Evolutionary conservation across 805 yeast genomes (phyloP).

Genomic region (Metschnikowia matae): DNA sequence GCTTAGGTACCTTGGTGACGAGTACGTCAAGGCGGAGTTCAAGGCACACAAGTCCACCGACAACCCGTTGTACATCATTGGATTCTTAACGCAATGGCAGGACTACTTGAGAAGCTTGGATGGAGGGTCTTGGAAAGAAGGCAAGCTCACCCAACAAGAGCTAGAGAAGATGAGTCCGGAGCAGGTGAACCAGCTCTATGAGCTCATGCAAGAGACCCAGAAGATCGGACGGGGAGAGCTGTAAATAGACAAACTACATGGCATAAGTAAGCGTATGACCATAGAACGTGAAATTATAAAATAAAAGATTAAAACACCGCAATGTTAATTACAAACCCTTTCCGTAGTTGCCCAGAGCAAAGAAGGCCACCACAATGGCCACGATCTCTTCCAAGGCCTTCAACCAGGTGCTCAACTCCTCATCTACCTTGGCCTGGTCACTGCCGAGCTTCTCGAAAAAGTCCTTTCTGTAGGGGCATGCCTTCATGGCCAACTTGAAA

Average conservation of each 20-base stretch:
- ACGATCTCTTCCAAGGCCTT: slow-evolving; percentile 73
- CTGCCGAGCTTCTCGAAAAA: slow-evolving; percentile 79
- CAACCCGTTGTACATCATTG: slow-evolving; percentile 91
- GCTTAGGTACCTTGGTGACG: slow-evolving; percentile 79
- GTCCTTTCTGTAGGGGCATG: slow-evolving; percentile 87
- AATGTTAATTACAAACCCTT: slow-evolving; percentile 59
- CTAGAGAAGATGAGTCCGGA: slow-evolving; percentile 86
- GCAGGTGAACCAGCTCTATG: slow-evolving; percentile 77
- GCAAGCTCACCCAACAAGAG: slow-evolving; percentile 53
- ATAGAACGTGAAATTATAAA: not conserved
- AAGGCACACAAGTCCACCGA: slow-evolving; percentile 75
- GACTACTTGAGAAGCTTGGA: slow-evolving; percentile 62
- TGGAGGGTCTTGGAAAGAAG: slow-evolving; percentile 40
- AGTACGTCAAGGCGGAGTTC: slow-evolving; percentile 86
- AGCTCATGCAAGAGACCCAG: slow-evolving; percentile 71
- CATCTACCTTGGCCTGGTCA: slow-evolving; percentile 62
- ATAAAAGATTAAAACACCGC: not conserved
- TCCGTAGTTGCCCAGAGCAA: slow-evolving; percentile 77
- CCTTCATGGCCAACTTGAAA: slow-evolving; percentile 91
- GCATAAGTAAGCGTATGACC: not conserved
- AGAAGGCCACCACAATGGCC: slow-evolving; percentile 66
- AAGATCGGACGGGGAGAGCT: slow-evolving; percentile 19
- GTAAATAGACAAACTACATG: not conserved
- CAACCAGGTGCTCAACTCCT: slow-evolving; percentile 70
- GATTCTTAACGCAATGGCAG: slow-evolving; percentile 94